These are phyloP conservation scores for Amylostereum areolatum DNA, from an alignment of 1,284 basidiomycete species.

Conservation along the genomic window DNA sequence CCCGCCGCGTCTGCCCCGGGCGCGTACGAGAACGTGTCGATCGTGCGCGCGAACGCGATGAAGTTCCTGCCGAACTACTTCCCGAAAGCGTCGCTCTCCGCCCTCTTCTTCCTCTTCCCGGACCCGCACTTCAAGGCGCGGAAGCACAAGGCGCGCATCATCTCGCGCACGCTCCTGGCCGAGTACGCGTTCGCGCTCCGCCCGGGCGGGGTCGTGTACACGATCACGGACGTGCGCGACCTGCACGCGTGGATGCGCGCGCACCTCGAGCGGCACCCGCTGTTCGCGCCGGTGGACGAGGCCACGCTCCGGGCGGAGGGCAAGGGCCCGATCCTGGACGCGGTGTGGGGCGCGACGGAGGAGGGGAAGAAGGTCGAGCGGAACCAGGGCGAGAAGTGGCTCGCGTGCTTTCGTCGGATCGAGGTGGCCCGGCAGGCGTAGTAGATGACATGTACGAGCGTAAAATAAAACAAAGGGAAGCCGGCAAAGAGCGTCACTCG, in stretches of 20 bases:
- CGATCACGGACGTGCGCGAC: slow-evolving; percentile 95
- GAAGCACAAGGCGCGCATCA: slow-evolving; percentile 98
- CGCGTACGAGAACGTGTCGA: slow-evolving; percentile 87
- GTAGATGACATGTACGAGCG: background rate
- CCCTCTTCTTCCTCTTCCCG: slow-evolving; percentile 98
- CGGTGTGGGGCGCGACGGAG: slow-evolving; percentile 84
- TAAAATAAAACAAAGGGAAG: background rate
- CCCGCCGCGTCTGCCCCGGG: slow-evolving; percentile 27
- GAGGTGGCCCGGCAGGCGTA: slow-evolving; percentile 24
- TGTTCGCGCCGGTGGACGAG: slow-evolving; percentile 80
- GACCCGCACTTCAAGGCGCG: slow-evolving; percentile 98
- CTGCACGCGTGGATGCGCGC: slow-evolving; percentile 94
- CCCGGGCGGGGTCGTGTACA: slow-evolving; percentile 93
- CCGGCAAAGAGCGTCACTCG: background rate
- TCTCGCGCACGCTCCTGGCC: slow-evolving; percentile 91
- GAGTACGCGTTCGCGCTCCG: slow-evolving; percentile 91
- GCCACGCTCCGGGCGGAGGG: slow-evolving; percentile 68
- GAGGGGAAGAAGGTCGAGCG: slow-evolving; percentile 96
- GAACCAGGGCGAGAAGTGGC: slow-evolving; percentile 86
- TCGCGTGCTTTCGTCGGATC: slow-evolving; percentile 76
- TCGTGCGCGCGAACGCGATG: slow-evolving; percentile 97
- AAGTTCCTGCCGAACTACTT: slow-evolving; percentile 99
- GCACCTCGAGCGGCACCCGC: slow-evolving; percentile 81
- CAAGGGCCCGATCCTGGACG: slow-evolving; percentile 70
- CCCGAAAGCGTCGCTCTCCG: slow-evolving; percentile 80